Percentiles rank a stretch among this genome's conserved stretches.
Evolutionary conservation across 2,329 filamentous ascomycete genomes (phyloP).

Genomic region (Beauveria bassiana): DNA sequence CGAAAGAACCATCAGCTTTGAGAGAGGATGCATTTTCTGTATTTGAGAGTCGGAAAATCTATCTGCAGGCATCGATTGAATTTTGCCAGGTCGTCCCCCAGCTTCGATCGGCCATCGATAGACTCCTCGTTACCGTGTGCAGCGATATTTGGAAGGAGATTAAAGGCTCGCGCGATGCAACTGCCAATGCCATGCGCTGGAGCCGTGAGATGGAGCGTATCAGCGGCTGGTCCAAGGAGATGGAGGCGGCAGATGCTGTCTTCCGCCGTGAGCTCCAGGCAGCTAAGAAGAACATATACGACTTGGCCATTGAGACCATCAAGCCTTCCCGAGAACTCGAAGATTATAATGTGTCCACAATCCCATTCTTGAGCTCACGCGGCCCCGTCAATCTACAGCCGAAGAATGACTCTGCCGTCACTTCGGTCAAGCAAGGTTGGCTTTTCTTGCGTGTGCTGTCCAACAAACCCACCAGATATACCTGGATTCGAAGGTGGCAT

Average conservation of each 20-base stretch:
- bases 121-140: conserved; percentile 75
- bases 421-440: conserved; percentile 88
- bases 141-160: conserved; percentile 86
- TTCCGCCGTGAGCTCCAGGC: conserved; percentile 76
- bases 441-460: conserved; percentile 73
- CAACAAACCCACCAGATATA: conserved; percentile 83
- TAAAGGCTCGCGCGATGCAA: conserved; percentile 60
- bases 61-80: conserved; percentile 87
- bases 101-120: conserved; percentile 75
- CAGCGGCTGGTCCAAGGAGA: conserved; percentile 85
- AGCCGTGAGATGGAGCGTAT: conserved; percentile 82
- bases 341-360: conserved; percentile 83
- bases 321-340: conserved; percentile 88
- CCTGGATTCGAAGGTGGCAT: conserved; percentile 89
- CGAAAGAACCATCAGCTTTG: conserved; percentile 84
- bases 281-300: conserved; percentile 75
- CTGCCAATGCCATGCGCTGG: conserved; percentile 58
- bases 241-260: conserved; percentile 79
- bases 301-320: conserved; percentile 59
- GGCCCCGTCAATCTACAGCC: conserved; percentile 58
- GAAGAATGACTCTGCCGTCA: conserved; percentile 39
- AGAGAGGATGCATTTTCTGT: conserved; percentile 94
- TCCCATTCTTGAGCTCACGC: conserved; percentile 72
- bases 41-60: conserved; percentile 84
- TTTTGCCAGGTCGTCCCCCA: conserved; percentile 86